phyloP scores from a whole-genome alignment of 2,329 filamentous ascomycete genomes.

The Lojkania enalia region DNA sequence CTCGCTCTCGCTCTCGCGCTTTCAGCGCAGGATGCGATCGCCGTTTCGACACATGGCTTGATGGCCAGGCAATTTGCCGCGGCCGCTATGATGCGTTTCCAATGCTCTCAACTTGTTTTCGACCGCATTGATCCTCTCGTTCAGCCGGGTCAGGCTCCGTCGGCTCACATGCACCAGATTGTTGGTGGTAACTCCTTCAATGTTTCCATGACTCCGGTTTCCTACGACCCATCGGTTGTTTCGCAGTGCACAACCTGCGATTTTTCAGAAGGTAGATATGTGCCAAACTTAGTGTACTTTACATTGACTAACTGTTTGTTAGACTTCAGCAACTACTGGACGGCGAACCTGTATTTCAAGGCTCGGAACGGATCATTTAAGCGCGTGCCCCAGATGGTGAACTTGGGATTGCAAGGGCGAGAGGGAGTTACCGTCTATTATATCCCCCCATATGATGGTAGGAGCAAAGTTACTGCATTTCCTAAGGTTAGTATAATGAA shows the following conservation, averaged over 20 bases:
- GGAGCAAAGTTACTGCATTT: constrained; percentile 41
- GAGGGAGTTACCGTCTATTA: constrained; percentile 37
- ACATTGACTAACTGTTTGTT: not conserved
- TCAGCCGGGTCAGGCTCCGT: constrained; percentile 13
- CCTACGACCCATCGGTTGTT: constrained; percentile 21
- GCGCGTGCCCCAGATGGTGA: constrained; percentile 35
- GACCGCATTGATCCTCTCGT: constrained; percentile 22
- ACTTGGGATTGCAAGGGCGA: constrained; percentile 25
- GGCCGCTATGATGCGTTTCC: constrained; percentile 28
- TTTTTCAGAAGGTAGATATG: constrained; percentile 25
- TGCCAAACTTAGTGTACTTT: not conserved
- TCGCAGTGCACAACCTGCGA: constrained; percentile 31
- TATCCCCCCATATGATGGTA: constrained; percentile 36
- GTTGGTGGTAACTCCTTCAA: constrained; percentile 37
- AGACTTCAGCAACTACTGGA: constrained; percentile 27
- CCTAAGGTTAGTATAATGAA: constrained; percentile 13
- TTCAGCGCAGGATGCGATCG: constrained; percentile 21
- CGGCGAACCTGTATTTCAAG: constrained; percentile 33
- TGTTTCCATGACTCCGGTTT: constrained; percentile 21
- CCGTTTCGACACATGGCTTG: constrained; percentile 19
- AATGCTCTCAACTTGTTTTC: constrained; percentile 14
- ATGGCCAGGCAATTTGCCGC: constrained; percentile 28
- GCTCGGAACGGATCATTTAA: constrained; percentile 33
- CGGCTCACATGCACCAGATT: constrained; percentile 22
- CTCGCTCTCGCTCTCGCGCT: constrained; percentile 21